Percentiles rank a stretch among this genome's conserved stretches.
Evolutionary conservation across 176 grass and related monocot genomes (phyloP).

Genomic region (Oryza glumipatula): DNA sequence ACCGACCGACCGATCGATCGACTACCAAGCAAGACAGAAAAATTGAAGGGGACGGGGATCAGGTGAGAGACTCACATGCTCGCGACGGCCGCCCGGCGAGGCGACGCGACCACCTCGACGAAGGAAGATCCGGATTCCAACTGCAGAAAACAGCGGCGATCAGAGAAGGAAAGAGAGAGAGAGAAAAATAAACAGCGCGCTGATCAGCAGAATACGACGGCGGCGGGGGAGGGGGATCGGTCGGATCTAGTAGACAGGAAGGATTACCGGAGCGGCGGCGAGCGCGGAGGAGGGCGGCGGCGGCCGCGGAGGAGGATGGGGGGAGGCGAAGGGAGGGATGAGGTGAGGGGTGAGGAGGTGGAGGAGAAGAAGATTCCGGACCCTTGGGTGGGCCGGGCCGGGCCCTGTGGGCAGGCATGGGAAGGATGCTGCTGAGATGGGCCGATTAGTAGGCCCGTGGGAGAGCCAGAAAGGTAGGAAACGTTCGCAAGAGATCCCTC

Average conservation of each 20-base stretch:
- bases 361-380: constrained; percentile 30
- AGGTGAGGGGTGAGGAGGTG: not conserved
- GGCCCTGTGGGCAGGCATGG: not conserved
- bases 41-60: not conserved
- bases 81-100: constrained; percentile 6
- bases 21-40: not conserved
- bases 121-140: constrained; percentile 17
- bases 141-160: constrained; percentile 23
- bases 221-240: not conserved
- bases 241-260: constrained; percentile 25
- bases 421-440: not conserved
- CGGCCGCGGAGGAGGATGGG: constrained; percentile 1
- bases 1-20: not conserved
- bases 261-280: constrained; percentile 14
- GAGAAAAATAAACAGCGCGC: not conserved
- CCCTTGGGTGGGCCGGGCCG: not conserved
- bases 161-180: not conserved
- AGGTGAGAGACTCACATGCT: constrained; percentile 47
- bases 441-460: not conserved
- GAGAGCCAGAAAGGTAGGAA: not conserved
- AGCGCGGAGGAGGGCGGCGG: not conserved
- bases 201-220: not conserved
- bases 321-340: not conserved
- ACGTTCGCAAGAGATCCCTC: too few species aligned
- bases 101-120: constrained; percentile 1